Conservation (phyloP, 345 rosid species). For the Gossypium mustelinum region DNA sequence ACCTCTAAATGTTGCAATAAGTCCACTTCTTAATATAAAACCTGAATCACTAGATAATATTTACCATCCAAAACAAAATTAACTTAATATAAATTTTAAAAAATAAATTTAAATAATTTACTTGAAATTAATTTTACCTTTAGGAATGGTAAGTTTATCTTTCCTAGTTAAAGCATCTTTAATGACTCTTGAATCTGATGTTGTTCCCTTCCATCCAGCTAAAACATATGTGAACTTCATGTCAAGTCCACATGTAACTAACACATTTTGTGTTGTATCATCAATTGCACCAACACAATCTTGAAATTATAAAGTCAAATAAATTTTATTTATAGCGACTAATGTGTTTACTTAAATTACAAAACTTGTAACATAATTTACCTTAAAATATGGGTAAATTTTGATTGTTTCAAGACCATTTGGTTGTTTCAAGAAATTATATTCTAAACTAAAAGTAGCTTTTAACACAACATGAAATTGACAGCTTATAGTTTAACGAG, state of each 20-base stretch:
- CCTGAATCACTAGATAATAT: background rate
- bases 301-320: background rate
- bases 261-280: slow-evolving; percentile 3
- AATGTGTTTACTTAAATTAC: background rate
- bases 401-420: background rate
- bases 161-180: background rate
- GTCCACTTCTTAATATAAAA: background rate
- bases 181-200: background rate
- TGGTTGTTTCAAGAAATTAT: background rate
- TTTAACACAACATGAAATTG: background rate
- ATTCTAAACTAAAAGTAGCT: background rate
- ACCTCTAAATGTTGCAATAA: background rate
- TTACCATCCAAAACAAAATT: background rate
- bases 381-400: background rate
- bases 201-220: background rate
- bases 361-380: background rate
- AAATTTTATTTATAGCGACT: background rate
- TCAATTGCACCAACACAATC: background rate
- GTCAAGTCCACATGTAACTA: slow-evolving; percentile 1
- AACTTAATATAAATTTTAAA: background rate
- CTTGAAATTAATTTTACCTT: background rate
- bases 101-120: too few species aligned
- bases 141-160: background rate
- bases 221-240: background rate
- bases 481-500: background rate